These are phyloP conservation scores for Sclerotinia glacialis DNA, from an alignment of 2,329 filamentous ascomycete species.

Conservation along the genomic window DNA sequence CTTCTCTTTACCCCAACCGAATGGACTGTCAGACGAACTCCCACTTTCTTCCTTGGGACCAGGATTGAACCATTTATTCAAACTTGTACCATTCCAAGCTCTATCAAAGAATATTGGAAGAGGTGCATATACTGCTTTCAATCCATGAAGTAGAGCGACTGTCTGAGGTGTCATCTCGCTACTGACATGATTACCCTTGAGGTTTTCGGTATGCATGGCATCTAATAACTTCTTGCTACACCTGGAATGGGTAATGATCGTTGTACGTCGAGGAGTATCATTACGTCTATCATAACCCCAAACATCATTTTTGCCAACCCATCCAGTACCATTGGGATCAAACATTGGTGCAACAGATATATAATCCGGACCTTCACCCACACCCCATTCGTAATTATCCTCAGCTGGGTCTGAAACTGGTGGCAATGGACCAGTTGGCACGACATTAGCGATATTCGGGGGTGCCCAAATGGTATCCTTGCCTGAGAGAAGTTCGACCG, in stretches of 20 bases:
- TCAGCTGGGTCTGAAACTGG: constrained; percentile 55
- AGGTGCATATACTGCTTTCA: constrained; percentile 75
- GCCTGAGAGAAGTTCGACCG: constrained; percentile 49
- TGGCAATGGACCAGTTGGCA: constrained; percentile 61
- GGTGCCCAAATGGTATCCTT: constrained; percentile 58
- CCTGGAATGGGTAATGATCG: constrained; percentile 75
- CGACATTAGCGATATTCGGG: constrained; percentile 56
- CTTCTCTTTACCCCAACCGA: constrained; percentile 58
- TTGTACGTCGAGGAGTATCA: constrained; percentile 55
- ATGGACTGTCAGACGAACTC: constrained; percentile 50
- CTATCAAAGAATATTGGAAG: constrained; percentile 79
- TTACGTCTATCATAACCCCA: constrained; percentile 49
- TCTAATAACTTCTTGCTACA: constrained; percentile 69
- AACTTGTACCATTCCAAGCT: constrained; percentile 58
- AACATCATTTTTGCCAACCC: constrained; percentile 63
- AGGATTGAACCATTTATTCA: constrained; percentile 60
- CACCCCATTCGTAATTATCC: constrained; percentile 74
- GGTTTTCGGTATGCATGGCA: constrained; percentile 74
- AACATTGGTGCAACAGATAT: constrained; percentile 69
- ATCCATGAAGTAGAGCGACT: constrained; percentile 69
- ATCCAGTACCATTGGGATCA: constrained; percentile 68
- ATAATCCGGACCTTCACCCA: constrained; percentile 71
- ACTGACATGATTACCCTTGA: constrained; percentile 70
- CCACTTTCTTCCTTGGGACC: constrained; percentile 55
- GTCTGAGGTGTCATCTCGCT: constrained; percentile 79